Percentiles rank a stretch among this genome's conserved stretches.
Evolutionary conservation across 306 rosid species (phyloP).

Genomic region (Oemleria cerasiformis): DNA sequence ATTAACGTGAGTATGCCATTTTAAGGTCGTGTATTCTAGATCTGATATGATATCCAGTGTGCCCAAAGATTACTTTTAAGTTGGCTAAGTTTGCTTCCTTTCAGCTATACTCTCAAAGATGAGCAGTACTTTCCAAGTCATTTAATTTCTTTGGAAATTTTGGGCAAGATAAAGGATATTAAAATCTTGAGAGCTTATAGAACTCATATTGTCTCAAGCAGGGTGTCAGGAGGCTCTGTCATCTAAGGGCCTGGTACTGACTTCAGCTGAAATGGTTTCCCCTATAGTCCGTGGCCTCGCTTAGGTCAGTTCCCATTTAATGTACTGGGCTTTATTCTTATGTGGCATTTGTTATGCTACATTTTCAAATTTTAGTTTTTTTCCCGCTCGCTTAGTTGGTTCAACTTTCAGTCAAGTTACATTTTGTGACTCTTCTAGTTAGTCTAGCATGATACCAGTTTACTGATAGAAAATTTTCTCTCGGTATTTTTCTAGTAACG

Average conservation of each 20-base stretch:
- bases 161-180: conserved; percentile 55
- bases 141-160: conserved; percentile 52
- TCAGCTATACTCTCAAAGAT: conserved; percentile 51
- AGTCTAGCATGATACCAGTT: conserved; percentile 17
- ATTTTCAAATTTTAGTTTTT: conserved; percentile 30
- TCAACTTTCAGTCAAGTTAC: conserved; percentile 47
- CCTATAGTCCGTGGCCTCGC: conserved; percentile 79
- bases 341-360: conserved; percentile 65
- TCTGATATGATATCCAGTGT: conserved; percentile 23
- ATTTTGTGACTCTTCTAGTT: conserved; percentile 32
- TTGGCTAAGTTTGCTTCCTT: conserved; percentile 27
- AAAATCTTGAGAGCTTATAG: conserved; percentile 58
- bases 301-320: conserved; percentile 90
- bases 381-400: conserved; percentile 39
- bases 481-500: conserved; percentile 19
- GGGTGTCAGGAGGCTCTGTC: conserved; percentile 98
- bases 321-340: conserved; percentile 60
- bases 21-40: not conserved
- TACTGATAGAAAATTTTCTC: not conserved
- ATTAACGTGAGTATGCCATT: conserved; percentile 5
- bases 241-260: conserved; percentile 89
- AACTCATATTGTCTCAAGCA: conserved; percentile 94
- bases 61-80: conserved; percentile 20
- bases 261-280: conserved; percentile 95
- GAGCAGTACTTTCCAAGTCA: conserved; percentile 42